Conservation (phyloP, 306 rosid genomes). For the Rubus parviflorus region DNA sequence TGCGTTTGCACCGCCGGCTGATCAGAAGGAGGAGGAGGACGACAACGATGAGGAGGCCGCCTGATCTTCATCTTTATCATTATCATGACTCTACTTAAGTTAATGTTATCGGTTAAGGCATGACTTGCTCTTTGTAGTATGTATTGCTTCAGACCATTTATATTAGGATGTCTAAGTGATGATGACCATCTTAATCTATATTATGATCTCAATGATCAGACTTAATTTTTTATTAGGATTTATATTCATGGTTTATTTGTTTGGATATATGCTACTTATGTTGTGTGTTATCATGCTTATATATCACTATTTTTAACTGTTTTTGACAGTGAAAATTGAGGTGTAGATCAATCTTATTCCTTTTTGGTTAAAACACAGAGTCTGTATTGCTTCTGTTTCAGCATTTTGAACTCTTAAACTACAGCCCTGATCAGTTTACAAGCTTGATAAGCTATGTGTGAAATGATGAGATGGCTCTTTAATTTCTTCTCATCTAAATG, state of each 20-base stretch:
- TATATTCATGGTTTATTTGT: not conserved
- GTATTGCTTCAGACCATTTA: not conserved
- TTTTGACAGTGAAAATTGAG: not conserved
- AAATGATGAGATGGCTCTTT: not conserved
- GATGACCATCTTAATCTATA: not conserved
- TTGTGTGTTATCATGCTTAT: not conserved
- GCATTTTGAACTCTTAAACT: not conserved
- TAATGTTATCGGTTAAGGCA: not conserved
- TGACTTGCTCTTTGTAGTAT: not conserved
- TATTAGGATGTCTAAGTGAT: not conserved
- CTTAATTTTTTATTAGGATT: not conserved
- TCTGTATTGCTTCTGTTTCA: not conserved
- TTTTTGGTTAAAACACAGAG: not conserved
- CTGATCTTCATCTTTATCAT: not conserved
- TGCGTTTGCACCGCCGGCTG: not conserved
- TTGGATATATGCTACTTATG: not conserved
- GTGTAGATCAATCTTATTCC: not conserved
- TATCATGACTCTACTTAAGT: not conserved
- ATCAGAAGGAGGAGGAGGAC: not conserved
- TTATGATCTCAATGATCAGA: not conserved
- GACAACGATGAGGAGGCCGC: not conserved
- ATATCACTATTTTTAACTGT: not conserved
- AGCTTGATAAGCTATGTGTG: no score
- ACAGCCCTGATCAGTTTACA: not conserved
- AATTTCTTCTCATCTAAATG: not conserved